These are phyloP conservation scores for Lichenothelia convexa DNA, from an alignment of 495 filamentous ascomycete genomes.

Conservation along the genomic window DNA sequence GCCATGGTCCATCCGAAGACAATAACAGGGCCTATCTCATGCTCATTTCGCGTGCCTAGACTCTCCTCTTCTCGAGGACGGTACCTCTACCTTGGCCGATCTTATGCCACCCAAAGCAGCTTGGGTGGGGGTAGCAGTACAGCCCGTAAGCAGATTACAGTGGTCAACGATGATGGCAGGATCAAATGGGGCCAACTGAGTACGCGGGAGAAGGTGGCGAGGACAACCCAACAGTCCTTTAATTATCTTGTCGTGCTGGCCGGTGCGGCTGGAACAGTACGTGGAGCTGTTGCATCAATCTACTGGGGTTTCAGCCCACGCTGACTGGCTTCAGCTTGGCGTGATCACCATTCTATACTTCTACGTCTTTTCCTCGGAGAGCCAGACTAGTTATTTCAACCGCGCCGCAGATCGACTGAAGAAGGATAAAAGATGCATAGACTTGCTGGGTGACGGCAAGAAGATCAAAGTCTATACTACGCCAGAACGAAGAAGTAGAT, in stretches of 20 bases:
- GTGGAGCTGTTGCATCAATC: no score
- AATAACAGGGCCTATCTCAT: no score
- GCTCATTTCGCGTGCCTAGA: no score
- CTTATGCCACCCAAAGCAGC: no score
- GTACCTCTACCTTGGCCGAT: no score
- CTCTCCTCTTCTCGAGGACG: no score
- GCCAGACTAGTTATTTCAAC: conserved; percentile 76
- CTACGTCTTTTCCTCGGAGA: conserved; percentile 75
- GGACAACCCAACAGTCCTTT: conserved; percentile 77
- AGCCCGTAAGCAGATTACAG: conserved; percentile 37
- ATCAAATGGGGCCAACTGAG: conserved; percentile 66
- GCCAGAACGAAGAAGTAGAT: no score
- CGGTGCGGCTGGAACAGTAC: conserved; percentile 45
- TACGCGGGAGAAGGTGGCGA: conserved; percentile 55
- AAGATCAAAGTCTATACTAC: conserved; percentile 70
- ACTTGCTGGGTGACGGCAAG: conserved; percentile 55
- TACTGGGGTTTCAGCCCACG: no score
- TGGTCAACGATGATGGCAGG: conserved; percentile 64
- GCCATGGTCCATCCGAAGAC: no score
- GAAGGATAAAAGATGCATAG: conserved; percentile 45
- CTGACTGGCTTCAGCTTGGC: no score
- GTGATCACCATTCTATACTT: conserved; percentile 61
- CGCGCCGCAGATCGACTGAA: conserved; percentile 65
- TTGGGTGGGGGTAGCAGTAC: no score
- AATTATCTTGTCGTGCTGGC: conserved; percentile 64